These are phyloP conservation scores for Lactifluus echinatus DNA, from an alignment of 768 basidiomycete species.

Conservation along the genomic window DNA sequence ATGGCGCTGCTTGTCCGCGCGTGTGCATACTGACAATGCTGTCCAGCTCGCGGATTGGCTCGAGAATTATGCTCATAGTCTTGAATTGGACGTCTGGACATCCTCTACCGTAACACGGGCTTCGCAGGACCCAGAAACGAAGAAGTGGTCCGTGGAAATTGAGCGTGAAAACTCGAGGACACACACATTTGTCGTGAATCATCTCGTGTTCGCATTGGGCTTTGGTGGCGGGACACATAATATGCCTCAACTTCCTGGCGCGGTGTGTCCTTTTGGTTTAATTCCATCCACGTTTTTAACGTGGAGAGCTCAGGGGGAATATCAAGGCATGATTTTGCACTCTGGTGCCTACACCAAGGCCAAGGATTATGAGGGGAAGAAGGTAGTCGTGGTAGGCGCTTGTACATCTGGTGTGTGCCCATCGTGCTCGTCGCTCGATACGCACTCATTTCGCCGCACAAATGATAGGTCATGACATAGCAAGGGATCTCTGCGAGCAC, in stretches of 20 bases:
- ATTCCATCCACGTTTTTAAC: neutral
- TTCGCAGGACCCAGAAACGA: slow-evolving; percentile 17
- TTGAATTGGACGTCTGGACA: slow-evolving; percentile 61
- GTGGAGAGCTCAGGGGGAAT: slow-evolving; percentile 23
- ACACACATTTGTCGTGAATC: slow-evolving; percentile 19
- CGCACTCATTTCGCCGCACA: neutral
- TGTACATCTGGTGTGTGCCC: slow-evolving; percentile 23
- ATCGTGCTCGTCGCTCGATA: neutral
- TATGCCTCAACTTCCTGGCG: slow-evolving; percentile 24
- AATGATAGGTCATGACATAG: slow-evolving; percentile 27
- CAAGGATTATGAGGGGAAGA: slow-evolving; percentile 30
- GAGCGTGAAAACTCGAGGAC: slow-evolving; percentile 9
- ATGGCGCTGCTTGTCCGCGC: neutral
- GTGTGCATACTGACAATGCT: neutral
- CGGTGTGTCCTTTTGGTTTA: neutral
- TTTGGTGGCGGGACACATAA: slow-evolving; percentile 28
- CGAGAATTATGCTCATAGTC: slow-evolving; percentile 48
- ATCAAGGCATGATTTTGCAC: slow-evolving; percentile 27
- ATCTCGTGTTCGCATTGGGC: slow-evolving; percentile 30
- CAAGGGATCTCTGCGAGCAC: slow-evolving; percentile 25
- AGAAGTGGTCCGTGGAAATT: slow-evolving; percentile 19
- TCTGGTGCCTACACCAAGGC: slow-evolving; percentile 27
- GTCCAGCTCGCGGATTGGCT: slow-evolving; percentile 58
- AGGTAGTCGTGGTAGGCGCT: slow-evolving; percentile 34
- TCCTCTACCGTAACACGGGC: slow-evolving; percentile 23